Percentiles rank a stretch among this genome's conserved stretches.
These are phyloP conservation scores for Elaeis guineensis DNA, from an alignment of 176 grass and related monocot species.

Conservation along the genomic window DNA sequence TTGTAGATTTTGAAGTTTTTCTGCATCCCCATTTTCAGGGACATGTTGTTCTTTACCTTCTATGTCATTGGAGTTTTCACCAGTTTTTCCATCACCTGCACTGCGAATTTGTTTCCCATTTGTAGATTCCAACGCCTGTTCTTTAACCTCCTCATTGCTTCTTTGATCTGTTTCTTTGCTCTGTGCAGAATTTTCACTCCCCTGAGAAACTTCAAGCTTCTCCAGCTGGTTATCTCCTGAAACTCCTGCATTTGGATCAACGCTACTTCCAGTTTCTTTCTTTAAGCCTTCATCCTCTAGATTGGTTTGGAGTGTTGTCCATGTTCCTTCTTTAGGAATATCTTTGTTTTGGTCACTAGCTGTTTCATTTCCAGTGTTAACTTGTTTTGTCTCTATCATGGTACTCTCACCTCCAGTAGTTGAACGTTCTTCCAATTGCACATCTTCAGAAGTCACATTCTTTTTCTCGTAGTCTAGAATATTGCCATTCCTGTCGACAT, in stretches of 20 bases:
- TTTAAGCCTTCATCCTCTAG: constrained; percentile 22
- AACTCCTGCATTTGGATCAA: constrained; percentile 1
- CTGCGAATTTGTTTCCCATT: too few relatives aligned
- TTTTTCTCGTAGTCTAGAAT: constrained; percentile 7
- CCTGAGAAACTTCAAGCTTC: too few relatives aligned
- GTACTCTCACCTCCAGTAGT: not conserved
- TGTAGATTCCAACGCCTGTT: too few relatives aligned
- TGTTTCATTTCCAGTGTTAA: constrained; percentile 16
- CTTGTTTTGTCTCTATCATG: constrained; percentile 20
- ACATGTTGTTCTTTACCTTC: too few relatives aligned
- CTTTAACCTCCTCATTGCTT: too few relatives aligned
- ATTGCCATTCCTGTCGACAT: not conserved
- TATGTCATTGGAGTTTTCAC: too few relatives aligned
- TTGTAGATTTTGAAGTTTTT: too few relatives aligned
- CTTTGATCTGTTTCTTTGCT: too few relatives aligned
- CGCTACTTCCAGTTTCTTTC: constrained; percentile 30
- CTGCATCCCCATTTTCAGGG: too few relatives aligned
- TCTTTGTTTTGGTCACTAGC: constrained; percentile 14
- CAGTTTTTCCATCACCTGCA: too few relatives aligned
- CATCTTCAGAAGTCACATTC: constrained; percentile 10
- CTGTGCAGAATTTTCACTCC: too few relatives aligned
- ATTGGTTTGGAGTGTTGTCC: constrained; percentile 21
- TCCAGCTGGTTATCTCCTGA: too few relatives aligned
- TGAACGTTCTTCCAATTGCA: not conserved
- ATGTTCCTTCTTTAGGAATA: constrained; percentile 42